Evolutionary conservation across 208 protist genomes (phyloP).

Genomic region (Porcisia deanei): DNA sequence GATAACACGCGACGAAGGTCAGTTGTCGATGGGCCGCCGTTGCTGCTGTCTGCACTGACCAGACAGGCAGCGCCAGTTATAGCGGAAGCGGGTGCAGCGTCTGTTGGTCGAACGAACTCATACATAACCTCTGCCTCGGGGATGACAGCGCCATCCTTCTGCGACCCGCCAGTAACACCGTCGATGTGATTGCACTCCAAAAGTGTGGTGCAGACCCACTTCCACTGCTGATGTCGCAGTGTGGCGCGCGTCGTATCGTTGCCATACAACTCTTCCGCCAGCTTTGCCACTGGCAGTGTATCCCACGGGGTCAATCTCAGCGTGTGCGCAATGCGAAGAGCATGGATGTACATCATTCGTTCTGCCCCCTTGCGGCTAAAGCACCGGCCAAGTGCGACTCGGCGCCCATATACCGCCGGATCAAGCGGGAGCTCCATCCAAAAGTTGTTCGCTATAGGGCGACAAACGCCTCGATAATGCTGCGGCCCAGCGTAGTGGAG

Average conservation of each 20-base stretch:
- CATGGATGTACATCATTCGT: slow-evolving; percentile 63
- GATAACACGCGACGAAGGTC: slow-evolving; percentile 15
- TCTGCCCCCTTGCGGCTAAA: slow-evolving; percentile 43
- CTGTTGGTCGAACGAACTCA: not conserved
- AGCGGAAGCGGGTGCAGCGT: not conserved
- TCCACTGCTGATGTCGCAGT: slow-evolving; percentile 12
- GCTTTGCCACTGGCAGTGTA: not conserved
- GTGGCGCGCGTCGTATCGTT: not conserved
- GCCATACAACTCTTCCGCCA: slow-evolving; percentile 31
- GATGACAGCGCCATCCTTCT: not conserved
- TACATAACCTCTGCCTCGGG: slow-evolving; percentile 2
- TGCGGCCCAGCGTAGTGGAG: slow-evolving; percentile 65
- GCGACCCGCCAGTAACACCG: not conserved
- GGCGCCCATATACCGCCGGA: slow-evolving; percentile 32
- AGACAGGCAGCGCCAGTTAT: not conserved
- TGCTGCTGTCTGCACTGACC: not conserved
- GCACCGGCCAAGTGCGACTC: slow-evolving; percentile 62
- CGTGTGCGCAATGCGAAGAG: slow-evolving; percentile 50
- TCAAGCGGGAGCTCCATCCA: slow-evolving; percentile 74
- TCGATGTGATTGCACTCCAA: not conserved
- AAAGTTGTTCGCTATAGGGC: slow-evolving; percentile 51
- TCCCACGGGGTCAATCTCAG: slow-evolving; percentile 54
- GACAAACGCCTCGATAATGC: slow-evolving; percentile 24
- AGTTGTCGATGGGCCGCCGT: not conserved
- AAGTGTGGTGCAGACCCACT: not conserved